These are phyloP conservation scores for Russula sp. DNA, from an alignment of 768 basidiomycete genomes.

Conservation along the genomic window DNA sequence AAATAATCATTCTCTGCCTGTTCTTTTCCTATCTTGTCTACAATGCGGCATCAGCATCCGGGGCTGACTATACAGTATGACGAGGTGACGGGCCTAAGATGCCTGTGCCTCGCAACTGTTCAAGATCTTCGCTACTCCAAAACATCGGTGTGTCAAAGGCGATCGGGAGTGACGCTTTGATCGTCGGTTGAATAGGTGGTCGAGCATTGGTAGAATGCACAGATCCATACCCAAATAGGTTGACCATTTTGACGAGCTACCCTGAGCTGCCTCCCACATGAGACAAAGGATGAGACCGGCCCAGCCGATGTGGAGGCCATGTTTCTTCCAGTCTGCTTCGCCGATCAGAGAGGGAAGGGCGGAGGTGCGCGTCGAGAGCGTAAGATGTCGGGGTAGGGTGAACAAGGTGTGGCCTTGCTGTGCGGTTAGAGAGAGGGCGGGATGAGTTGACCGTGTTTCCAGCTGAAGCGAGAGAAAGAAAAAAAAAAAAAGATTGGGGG, in stretches of 20 bases:
- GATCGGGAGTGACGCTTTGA: conserved; percentile 61
- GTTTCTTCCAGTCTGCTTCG: conserved; percentile 57
- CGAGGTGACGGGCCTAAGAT: conserved; percentile 64
- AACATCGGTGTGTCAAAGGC: conserved; percentile 92
- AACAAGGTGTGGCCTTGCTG: conserved; percentile 79
- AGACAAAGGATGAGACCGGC: conserved; percentile 84
- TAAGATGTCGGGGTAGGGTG: conserved; percentile 70
- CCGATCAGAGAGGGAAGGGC: conserved; percentile 59
- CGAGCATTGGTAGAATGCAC: neutral
- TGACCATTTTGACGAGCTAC: conserved; percentile 60
- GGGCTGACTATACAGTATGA: neutral
- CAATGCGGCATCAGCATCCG: conserved; percentile 2
- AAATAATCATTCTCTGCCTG: conserved; percentile 75
- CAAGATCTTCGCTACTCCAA: conserved; percentile 73
- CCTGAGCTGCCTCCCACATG: conserved; percentile 88
- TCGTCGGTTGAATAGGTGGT: neutral
- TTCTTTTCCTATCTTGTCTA: conserved; percentile 84
- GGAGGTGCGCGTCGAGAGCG: conserved; percentile 79
- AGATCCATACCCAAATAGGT: conserved; percentile 62
- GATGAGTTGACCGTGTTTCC: conserved; percentile 18
- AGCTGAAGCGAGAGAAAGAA: neutral
- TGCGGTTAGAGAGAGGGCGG: neutral
- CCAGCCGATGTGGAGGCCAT: conserved; percentile 72
- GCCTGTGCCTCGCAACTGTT: conserved; percentile 77
- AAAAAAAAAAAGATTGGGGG: conserved; percentile 13